phyloP scores from a whole-genome alignment of 1,284 basidiomycete genomes.

The Apiotrichum porosum region DNA sequence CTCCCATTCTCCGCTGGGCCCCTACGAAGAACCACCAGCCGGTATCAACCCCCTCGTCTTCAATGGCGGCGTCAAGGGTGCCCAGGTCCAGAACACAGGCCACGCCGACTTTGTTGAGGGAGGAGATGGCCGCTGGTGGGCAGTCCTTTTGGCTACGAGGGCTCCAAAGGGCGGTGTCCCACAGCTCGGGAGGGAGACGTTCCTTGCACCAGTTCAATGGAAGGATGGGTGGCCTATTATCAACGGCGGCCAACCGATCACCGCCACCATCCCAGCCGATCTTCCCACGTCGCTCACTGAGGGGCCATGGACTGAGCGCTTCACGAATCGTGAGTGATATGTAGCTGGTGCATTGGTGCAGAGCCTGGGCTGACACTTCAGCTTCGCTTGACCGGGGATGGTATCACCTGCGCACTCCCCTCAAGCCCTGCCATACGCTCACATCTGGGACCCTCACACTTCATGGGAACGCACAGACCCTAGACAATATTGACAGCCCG shows the following conservation, averaged over 20 bases:
- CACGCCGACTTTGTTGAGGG: constrained; percentile 27
- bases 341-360: too few relatives aligned
- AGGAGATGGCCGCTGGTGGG: constrained; percentile 21
- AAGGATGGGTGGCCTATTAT: constrained; percentile 25
- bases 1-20: constrained; percentile 7
- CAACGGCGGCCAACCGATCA: constrained; percentile 11
- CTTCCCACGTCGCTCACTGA: too few relatives aligned
- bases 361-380: too few relatives aligned
- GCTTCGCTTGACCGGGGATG: too few relatives aligned
- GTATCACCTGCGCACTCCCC: too few relatives aligned
- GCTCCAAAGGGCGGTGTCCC: background rate
- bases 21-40: constrained; percentile 14
- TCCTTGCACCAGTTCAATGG: constrained; percentile 25
- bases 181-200: constrained; percentile 24
- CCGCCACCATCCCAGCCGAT: too few relatives aligned
- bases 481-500: too few relatives aligned
- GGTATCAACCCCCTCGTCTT: constrained; percentile 24
- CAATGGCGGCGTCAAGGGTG: constrained; percentile 22
- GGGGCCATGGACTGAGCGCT: too few relatives aligned
- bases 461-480: too few relatives aligned
- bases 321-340: too few relatives aligned
- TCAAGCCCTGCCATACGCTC: too few relatives aligned
- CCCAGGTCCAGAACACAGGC: constrained; percentile 20
- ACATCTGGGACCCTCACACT: too few relatives aligned
- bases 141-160: constrained; percentile 22